A percentile compares a stretch with the other conserved stretches of the same genome.
These are phyloP conservation scores for Salvia splendens DNA, from an alignment of 257 asterid genomes.

Conservation along the genomic window DNA sequence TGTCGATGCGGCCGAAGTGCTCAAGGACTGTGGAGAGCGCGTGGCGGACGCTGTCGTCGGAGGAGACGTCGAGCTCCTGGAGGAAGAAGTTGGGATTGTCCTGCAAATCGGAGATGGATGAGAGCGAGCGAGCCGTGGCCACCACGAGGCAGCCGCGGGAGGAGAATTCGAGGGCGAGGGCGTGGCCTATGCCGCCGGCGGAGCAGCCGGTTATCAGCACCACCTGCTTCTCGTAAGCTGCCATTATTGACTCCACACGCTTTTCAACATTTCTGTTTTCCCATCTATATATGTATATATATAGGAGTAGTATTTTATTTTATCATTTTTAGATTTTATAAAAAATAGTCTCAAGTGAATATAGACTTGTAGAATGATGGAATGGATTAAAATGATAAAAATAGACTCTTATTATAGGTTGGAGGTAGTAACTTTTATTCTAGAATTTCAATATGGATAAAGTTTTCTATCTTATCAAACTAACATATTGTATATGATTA, in stretches of 20 bases:
- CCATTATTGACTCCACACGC: constrained; percentile 26
- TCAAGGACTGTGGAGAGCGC: constrained; percentile 65
- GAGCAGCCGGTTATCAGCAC: constrained; percentile 87
- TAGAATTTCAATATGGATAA: no score
- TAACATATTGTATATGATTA: no score
- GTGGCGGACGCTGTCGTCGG: constrained; percentile 63
- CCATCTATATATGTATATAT: no score
- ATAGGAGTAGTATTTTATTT: no score
- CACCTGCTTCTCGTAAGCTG: constrained; percentile 48
- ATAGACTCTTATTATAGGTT: no score
- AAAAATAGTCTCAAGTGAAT: no score
- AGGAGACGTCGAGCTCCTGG: constrained; percentile 72
- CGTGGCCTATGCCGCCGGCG: constrained; percentile 89
- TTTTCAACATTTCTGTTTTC: background rate
- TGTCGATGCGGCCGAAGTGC: constrained; percentile 70
- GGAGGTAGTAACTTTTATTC: no score
- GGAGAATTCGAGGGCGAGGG: constrained; percentile 79
- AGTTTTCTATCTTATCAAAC: no score
- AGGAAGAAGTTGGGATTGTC: constrained; percentile 66
- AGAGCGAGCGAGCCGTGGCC: constrained; percentile 77
- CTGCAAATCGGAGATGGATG: constrained; percentile 64
- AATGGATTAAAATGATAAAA: no score
- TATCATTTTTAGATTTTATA: no score
- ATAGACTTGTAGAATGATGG: no score
- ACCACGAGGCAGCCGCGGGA: constrained; percentile 72